Base-by-base conservation (phyloP, 2,329 filamentous ascomycete species). In the Trichoderma koningiopsis region DNA sequence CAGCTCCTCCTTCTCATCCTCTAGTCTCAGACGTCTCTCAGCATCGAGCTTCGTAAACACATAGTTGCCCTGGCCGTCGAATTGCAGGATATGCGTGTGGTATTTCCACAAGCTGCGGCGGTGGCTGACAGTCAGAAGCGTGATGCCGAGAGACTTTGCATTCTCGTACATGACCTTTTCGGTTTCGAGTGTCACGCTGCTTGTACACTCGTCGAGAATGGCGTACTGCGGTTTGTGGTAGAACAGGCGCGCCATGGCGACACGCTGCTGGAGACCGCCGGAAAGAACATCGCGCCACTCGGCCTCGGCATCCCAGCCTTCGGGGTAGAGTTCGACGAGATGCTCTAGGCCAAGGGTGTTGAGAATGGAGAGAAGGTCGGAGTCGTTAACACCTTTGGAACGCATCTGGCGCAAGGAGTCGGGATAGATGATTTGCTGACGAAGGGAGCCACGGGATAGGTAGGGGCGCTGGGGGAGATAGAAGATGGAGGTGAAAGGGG, bases 381-480 rank as follows among this genome's bases (percentile, higher is more conserved):
- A 84, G 77, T 99, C 96, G 0, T 92, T 94, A 40, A 96, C 86
- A 59, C 92, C 90, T 76, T 94, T 94, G 71, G 90, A 87, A 55
- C 92, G 92, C 90, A 97, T 97, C 72, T 94, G 91, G 63, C 92
- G 90, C 22, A 97, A 81, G 10, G 89, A 91, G 79, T 99, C 96
- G 0, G 96, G 96, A 80, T 99, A 99, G 70, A 96, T 97, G 74
- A 99, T 94, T 77, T 99, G 96, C 79, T 98, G 94, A 49, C 96
- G 90, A n/a, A 99, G 87, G 1, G 92, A 94, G 27, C 96, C 96
- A 65, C 93, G 89, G 16, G 92, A 96, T 1, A 99, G 87, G 77
- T 99, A 99, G 0, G 96, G 96, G 1, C 96, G 89, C 77, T 99
- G 96, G 0, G 96, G 96, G 72, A 99, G 96, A 82, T 99, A 99